A percentile compares a stretch with the other conserved stretches of the same genome.
Evolutionary conservation across 1,139 yeast genomes (phyloP).

Genomic region (Geotrichum citri-aurantii): DNA sequence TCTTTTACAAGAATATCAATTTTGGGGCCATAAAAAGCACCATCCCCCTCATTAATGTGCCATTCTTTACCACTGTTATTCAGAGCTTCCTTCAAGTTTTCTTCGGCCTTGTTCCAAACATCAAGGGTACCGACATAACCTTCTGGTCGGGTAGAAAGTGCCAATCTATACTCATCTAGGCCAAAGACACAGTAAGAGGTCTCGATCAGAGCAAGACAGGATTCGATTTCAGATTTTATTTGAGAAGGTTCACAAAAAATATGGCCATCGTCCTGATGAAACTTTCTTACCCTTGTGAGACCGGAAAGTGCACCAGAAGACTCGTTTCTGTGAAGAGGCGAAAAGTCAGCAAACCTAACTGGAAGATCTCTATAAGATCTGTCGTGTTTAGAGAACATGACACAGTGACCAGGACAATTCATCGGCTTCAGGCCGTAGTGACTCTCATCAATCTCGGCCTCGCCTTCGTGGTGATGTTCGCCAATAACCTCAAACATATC

Average conservation of each 20-base stretch:
- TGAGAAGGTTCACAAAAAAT: conserved; percentile 85
- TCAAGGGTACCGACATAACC: conserved; percentile 74
- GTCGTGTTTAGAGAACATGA: conserved; percentile 74
- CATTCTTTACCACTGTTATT: conserved; percentile 58
- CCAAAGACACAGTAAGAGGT: conserved; percentile 78
- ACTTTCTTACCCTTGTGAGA: conserved; percentile 87
- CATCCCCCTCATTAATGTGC: conserved; percentile 84
- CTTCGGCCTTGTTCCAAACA: conserved; percentile 85
- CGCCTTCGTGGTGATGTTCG: conserved; percentile 29
- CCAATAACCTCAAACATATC: conserved; percentile 79
- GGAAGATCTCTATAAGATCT: conserved; percentile 90
- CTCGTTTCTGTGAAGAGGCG: conserved; percentile 92
- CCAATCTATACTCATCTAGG: conserved; percentile 59
- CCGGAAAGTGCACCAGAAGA: conserved; percentile 94
- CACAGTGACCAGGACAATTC: conserved; percentile 96
- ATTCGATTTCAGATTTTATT: conserved; percentile 68
- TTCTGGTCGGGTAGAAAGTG: conserved; percentile 85
- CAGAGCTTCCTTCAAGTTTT: conserved; percentile 59
- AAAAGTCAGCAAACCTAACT: conserved; percentile 82
- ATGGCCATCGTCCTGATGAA: conserved; percentile 98
- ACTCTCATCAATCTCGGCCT: conserved; percentile 40
- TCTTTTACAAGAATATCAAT: conserved; percentile 84
- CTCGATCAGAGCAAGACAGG: conserved; percentile 69
- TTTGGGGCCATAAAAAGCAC: conserved; percentile 95
- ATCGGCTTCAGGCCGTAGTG: conserved; percentile 88